Conservation (phyloP, 169 alveolate species). For the Pseudocohnilembus persalinus region DNA sequence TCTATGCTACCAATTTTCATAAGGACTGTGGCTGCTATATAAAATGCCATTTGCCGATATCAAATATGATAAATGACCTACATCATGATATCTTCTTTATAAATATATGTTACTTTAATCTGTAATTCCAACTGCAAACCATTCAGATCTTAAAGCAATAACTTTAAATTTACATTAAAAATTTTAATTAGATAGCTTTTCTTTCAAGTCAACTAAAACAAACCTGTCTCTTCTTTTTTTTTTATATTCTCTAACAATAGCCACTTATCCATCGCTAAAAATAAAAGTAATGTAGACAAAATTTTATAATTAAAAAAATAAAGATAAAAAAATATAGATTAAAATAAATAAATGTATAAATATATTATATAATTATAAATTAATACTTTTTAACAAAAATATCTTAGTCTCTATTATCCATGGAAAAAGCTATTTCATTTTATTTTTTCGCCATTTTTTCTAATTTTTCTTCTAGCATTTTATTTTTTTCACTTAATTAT, state of each 20-base stretch:
- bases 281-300: slow-evolving; percentile 29
- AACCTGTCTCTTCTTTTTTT: slow-evolving; percentile 44
- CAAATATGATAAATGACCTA: slow-evolving; percentile 43
- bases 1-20: slow-evolving; percentile 29
- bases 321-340: not conserved
- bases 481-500: slow-evolving; percentile 3
- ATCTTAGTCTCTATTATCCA: slow-evolving; percentile 10
- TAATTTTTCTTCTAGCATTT: slow-evolving; percentile 4
- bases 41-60: slow-evolving; percentile 44
- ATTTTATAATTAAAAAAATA: slow-evolving; percentile 15
- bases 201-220: slow-evolving; percentile 20
- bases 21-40: slow-evolving; percentile 25
- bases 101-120: slow-evolving; percentile 29
- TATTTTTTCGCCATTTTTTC: not conserved
- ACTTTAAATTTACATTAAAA: not conserved
- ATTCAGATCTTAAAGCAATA: slow-evolving; percentile 14
- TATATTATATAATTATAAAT: not conserved
- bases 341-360: not conserved
- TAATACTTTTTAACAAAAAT: slow-evolving; percentile 20
- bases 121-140: slow-evolving; percentile 48
- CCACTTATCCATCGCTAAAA: slow-evolving; percentile 5
- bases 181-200: not conserved
- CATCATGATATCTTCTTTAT: slow-evolving; percentile 26
- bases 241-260: slow-evolving; percentile 24
- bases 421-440: slow-evolving; percentile 1